Evolutionary conservation across 257 asterid species (phyloP).

Genomic region (Voacanga thouarsii): DNA sequence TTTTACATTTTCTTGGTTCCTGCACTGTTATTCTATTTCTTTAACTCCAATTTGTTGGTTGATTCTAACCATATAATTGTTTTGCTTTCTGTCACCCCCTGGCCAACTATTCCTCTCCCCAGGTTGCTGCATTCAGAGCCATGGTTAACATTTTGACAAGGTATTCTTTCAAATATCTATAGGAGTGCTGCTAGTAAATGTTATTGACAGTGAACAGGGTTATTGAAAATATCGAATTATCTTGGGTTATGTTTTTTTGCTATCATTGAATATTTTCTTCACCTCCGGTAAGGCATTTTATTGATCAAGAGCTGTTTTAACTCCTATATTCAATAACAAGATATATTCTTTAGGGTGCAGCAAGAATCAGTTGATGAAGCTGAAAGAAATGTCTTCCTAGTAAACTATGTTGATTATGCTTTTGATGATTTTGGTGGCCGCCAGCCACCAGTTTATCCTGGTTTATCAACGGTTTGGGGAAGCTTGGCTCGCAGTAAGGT

Average conservation of each 20-base stretch:
- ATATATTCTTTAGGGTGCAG: slow-evolving; percentile 68
- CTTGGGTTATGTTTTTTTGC: not conserved
- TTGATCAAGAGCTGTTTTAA: slow-evolving; percentile 4
- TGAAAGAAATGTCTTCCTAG: slow-evolving; percentile 88
- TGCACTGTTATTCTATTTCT: slow-evolving; percentile 6
- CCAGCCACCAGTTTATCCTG: slow-evolving; percentile 97
- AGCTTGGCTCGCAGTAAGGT: slow-evolving; percentile 99
- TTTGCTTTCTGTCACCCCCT: slow-evolving; percentile 17
- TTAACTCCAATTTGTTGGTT: slow-evolving; percentile 10
- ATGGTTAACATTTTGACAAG: slow-evolving; percentile 98
- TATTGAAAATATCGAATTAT: not conserved
- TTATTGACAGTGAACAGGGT: not conserved
- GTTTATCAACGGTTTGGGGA: slow-evolving; percentile 99
- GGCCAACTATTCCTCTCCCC: slow-evolving; percentile 26
- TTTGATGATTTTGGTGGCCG: slow-evolving; percentile 99
- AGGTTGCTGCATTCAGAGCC: slow-evolving; percentile 99
- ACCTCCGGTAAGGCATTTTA: not conserved
- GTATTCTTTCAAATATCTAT: slow-evolving; percentile 36
- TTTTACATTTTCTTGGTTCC: not conserved
- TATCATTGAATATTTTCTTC: not conserved
- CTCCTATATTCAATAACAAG: not conserved
- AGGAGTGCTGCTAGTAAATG: slow-evolving; percentile 9
- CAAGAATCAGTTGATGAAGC: slow-evolving; percentile 98
- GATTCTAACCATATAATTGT: not conserved
- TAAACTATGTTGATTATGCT: slow-evolving; percentile 89